Conservation (phyloP, 2,329 filamentous ascomycete species). For the Alternaria metachromatica region DNA sequence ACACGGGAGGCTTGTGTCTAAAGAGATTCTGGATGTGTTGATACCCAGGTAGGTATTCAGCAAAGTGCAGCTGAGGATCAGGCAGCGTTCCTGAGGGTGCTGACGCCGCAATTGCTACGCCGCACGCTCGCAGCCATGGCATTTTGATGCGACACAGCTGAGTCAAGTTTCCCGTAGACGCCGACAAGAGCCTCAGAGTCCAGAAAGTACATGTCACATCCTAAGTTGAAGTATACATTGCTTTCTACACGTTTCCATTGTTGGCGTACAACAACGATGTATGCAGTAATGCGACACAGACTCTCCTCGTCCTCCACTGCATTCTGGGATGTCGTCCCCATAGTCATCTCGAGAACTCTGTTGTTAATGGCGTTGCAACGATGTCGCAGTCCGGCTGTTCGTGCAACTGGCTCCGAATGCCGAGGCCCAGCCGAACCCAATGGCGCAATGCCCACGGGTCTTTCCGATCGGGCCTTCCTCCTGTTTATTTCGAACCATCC, state of each 20-base stretch:
- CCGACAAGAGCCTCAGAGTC: neutral
- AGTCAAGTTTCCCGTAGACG: neutral
- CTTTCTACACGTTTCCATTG: neutral
- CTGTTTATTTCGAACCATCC: neutral
- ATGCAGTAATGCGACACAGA: neutral
- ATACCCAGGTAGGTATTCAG: neutral
- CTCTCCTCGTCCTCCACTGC: neutral
- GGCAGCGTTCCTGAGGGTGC: neutral
- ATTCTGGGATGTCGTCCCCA: neutral
- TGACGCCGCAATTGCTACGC: neutral
- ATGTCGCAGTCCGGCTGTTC: neutral
- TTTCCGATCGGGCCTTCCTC: neutral
- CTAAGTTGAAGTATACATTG: neutral
- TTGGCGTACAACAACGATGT: neutral
- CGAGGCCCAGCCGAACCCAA: neutral
- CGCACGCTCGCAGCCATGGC: neutral
- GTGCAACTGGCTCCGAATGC: neutral
- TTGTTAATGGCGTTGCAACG: neutral
- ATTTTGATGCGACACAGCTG: neutral
- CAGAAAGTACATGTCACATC: neutral
- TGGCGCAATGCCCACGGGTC: neutral
- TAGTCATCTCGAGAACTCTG: accelerated
- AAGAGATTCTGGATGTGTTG: neutral
- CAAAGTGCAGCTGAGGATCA: neutral
- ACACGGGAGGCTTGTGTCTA: neutral